Percentiles rank a stretch among this genome's conserved stretches.
Conservation (phyloP, 2,329 filamentous ascomycete genomes). For the Fusarium irregulare region DNA sequence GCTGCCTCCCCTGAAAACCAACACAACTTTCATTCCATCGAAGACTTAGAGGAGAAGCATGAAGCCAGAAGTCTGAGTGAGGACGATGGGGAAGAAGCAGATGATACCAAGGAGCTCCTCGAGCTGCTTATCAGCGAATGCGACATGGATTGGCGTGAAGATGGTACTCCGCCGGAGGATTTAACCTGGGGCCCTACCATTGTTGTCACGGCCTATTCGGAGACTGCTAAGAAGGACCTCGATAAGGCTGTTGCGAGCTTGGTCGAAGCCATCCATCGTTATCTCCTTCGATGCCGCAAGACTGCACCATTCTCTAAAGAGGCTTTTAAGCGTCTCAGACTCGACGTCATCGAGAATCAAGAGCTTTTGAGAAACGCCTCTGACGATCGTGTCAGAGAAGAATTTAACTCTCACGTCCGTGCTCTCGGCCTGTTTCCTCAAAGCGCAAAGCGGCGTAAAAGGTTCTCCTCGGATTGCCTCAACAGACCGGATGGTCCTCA, state of each 20-base stretch:
- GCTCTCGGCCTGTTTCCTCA: conserved; percentile 3
- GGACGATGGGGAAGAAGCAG: not conserved
- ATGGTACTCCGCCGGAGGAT: not conserved
- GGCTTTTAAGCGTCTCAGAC: conserved; percentile 8
- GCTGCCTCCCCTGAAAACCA: not conserved
- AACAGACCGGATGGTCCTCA: conserved; percentile 7
- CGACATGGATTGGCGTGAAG: not conserved
- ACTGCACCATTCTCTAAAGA: conserved; percentile 4
- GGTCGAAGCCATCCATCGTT: conserved; percentile 6
- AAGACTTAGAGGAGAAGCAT: not conserved
- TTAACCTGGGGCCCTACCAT: not conserved
- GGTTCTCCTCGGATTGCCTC: not conserved
- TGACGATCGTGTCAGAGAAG: conserved; percentile 28
- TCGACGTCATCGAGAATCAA: conserved; percentile 19
- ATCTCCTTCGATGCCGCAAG: not conserved
- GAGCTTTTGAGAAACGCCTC: conserved; percentile 19
- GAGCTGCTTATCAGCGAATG: not conserved
- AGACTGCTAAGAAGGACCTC: not conserved
- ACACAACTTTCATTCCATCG: not conserved
- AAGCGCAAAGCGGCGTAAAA: not conserved
- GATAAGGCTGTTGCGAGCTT: not conserved
- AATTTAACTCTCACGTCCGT: conserved; percentile 22
- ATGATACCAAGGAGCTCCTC: not conserved
- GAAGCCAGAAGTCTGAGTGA: not conserved
- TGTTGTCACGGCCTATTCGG: not conserved